Conservation (phyloP, 768 basidiomycete genomes). For the Boletus eberwhitei region DNA sequence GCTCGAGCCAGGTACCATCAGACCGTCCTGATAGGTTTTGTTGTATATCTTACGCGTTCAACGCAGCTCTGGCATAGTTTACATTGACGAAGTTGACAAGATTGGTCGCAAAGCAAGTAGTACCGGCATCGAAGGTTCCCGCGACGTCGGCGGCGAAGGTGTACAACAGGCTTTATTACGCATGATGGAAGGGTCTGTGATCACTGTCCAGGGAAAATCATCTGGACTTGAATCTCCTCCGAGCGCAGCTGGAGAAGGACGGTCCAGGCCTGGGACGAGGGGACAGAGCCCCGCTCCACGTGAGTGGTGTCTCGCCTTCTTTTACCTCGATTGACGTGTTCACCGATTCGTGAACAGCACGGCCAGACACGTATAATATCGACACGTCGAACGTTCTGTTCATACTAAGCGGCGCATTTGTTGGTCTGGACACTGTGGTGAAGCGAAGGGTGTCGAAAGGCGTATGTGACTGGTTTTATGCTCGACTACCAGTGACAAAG, state of each 20-base stretch:
- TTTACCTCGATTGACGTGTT: background rate
- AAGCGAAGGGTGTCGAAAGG: conserved; percentile 80
- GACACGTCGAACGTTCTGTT: conserved; percentile 94
- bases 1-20: conserved; percentile 66
- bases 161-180: conserved; percentile 91
- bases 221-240: conserved; percentile 45
- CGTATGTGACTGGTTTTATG: conserved; percentile 44
- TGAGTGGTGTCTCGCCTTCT: conserved; percentile 7
- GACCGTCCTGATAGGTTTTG: background rate
- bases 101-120: conserved; percentile 61
- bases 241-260: conserved; percentile 41
- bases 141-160: conserved; percentile 94
- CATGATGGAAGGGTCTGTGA: conserved; percentile 90
- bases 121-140: conserved; percentile 61
- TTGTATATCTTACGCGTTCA: conserved; percentile 6
- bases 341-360: conserved; percentile 35
- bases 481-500: background rate
- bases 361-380: conserved; percentile 68
- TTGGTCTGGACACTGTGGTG: conserved; percentile 83
- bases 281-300: conserved; percentile 36
- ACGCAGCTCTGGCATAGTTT: conserved; percentile 83
- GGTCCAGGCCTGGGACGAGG: conserved; percentile 49
- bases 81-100: conserved; percentile 97
- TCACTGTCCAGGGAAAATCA: conserved; percentile 78
- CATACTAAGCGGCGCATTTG: conserved; percentile 92